Base-by-base conservation (phyloP, 116 monocot species). In the Papilionanthe hybrid region DNA sequence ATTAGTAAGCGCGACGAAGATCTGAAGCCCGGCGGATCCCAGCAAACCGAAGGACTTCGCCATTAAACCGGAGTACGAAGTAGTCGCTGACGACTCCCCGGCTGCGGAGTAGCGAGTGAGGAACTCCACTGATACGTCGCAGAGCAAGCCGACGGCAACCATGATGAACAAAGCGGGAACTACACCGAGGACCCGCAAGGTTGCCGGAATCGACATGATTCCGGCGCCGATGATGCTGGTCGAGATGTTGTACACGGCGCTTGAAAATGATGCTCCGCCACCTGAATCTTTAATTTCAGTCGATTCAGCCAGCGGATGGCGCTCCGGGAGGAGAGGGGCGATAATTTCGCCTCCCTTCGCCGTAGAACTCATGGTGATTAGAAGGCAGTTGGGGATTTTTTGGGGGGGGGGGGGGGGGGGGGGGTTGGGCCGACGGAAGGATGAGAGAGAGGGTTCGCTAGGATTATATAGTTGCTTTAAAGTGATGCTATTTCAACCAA, bases 151-250 rank as follows among this genome's bases (percentile, higher is more conserved):
- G 32, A 91, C 95, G 29, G 82, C 75, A 25, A 66, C 77, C 48
- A 99, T 90, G 32, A 95, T 75, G 10, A 68, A 7, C 48, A 99
- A 17, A 19, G 95, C 95, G 17, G 99, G 99, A 12, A 75, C 65
- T 28, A 93, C 86, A 0, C 99, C 95, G 13, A 99, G 91, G 9
- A 99, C 86, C 55, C 86, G 84, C 80, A 95, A 74, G 22, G 95
- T 93, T 20, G 95, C 95, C 8, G 99, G 99, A 22, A 99, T 89
- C 53, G 99, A 99, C 99, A 99, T 99, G 83, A 99, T 99, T 20
- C 99, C 99, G 18, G 93, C 95, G n/a, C 99, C 99, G 74, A 99
- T 78, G 63, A 99, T 95, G 95, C 88, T 92, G 3, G 95, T 95
- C 15, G 99, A 90, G 41, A 99, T 81, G 84, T 99, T 99, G 89